A percentile compares a stretch with the other conserved stretches of the same genome.
phyloP scores from a whole-genome alignment of 768 basidiomycete genomes.

The Trametes punicea region DNA sequence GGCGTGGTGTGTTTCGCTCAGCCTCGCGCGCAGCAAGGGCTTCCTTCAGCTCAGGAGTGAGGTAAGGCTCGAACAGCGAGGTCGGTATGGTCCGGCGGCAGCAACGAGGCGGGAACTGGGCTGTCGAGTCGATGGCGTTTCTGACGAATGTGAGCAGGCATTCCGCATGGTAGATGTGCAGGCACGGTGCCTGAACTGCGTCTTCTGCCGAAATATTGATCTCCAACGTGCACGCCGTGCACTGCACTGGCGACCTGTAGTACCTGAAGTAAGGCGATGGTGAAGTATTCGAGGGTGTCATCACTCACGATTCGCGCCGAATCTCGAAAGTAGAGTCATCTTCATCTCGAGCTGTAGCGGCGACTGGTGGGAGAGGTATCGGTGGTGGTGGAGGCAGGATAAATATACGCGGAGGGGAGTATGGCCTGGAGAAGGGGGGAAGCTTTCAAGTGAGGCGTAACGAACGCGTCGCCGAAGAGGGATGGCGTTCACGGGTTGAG shows the following conservation, averaged over 20 bases:
- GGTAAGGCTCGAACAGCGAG: conserved; percentile 12
- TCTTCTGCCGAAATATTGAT: not conserved
- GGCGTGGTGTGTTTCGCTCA: conserved; percentile 24
- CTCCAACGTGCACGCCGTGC: not conserved
- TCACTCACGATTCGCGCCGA: too few species aligned
- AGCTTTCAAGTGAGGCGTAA: too few species aligned
- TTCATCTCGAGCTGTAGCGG: too few species aligned
- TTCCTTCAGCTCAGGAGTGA: conserved; percentile 8
- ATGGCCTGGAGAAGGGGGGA: too few species aligned
- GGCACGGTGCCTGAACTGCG: conserved; percentile 34
- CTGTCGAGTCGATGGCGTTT: conserved; percentile 31
- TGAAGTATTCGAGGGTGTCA: too few species aligned
- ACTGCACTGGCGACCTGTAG: not conserved
- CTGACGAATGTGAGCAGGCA: conserved; percentile 35
- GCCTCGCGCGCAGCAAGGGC: conserved; percentile 18
- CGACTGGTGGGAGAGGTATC: too few species aligned
- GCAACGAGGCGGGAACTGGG: conserved; percentile 40
- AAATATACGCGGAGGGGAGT: too few species aligned
- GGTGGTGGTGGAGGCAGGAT: too few species aligned
- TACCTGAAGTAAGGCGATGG: not conserved
- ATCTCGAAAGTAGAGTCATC: too few species aligned
- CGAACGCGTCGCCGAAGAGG: too few species aligned
- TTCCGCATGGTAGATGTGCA: conserved; percentile 33
- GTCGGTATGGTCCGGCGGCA: conserved; percentile 32
- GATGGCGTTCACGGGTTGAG: too few species aligned